Percentiles rank a stretch among this genome's conserved stretches.
Conservation (phyloP, 1,139 yeast species). For the Zygosaccharomyces sapae region DNA sequence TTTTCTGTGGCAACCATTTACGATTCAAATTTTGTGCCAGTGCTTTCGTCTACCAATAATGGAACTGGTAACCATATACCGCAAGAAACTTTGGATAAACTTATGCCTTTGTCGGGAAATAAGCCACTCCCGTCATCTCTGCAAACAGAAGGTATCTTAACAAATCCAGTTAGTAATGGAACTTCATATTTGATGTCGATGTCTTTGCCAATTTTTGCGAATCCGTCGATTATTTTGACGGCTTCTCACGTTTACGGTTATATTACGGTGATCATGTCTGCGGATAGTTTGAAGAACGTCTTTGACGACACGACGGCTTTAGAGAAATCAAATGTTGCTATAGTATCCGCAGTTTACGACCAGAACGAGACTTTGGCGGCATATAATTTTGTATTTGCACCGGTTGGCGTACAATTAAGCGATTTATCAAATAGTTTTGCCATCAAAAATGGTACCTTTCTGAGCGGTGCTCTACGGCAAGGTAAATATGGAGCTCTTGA, state of each 20-base stretch:
- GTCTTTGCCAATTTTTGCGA: constrained; percentile 66
- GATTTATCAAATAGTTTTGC: constrained; percentile 28
- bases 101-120: constrained; percentile 52
- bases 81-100: constrained; percentile 28
- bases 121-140: constrained; percentile 45
- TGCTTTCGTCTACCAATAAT: constrained; percentile 41
- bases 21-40: constrained; percentile 45
- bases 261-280: constrained; percentile 60
- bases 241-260: constrained; percentile 66
- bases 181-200: constrained; percentile 39
- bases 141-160: constrained; percentile 43
- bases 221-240: constrained; percentile 62
- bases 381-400: constrained; percentile 41
- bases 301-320: constrained; percentile 47
- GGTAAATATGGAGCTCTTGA: constrained; percentile 49
- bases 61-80: constrained; percentile 39
- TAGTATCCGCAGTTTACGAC: constrained; percentile 36
- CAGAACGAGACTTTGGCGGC: constrained; percentile 32
- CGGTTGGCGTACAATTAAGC: constrained; percentile 27
- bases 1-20: constrained; percentile 68
- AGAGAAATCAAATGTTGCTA: constrained; percentile 42
- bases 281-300: constrained; percentile 49
- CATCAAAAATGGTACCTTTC: constrained; percentile 30
- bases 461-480: constrained; percentile 26
- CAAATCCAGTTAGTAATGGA: constrained; percentile 56